Evolutionary conservation across 2,329 filamentous ascomycete genomes (phyloP), one percentile per base, ranked within the genome.

Genomic region (Trichoderma sp.): DNA sequence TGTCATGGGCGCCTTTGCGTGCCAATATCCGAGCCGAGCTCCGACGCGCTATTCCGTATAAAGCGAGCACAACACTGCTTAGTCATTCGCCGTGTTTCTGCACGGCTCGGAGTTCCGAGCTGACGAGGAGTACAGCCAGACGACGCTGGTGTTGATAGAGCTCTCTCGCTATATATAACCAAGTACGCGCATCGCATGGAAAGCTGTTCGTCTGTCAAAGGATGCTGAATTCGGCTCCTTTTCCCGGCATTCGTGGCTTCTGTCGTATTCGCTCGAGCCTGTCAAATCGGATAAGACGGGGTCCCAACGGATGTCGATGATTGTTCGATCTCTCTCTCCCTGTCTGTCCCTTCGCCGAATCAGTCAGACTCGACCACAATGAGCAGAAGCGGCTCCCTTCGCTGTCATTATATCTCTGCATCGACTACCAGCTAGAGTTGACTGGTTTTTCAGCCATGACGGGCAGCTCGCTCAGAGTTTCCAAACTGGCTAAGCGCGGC

Each of bases 401-500:
- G 43, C 30, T 24, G 19, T 24, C 10, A 54, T 62, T 62, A 45
- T 34, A 52, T 52, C 47, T 61, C 48, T 47, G 34, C 45, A 21
- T 44, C 5, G 24, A 30, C 21, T 7, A n/a, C 47, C 0, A 61
- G 30, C 45, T 39, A 43, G n/a, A 30, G 5, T 10, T 44, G 58
- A 15, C 41, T 39, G 15, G 3, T 28, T 43, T 15, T 62, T 21
- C 41, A 45, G 9, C 50, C 39, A 34, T 63, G n/a, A n/a, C 10
- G 60, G 28, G 7, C 12, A 63, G 41, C 60, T 63, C 60, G 50
- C 60, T 63, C 60, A 63, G 60, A 55, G 39, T 47, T 63, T 63
- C 60, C 60, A 54, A 63, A 39, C 60, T 55, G 9, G 60, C 60
- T 50, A 63, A 63, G 60, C 60, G 60, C 26, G 60, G 24, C 41